Evolutionary conservation across 2,329 filamentous ascomycete species (phyloP).

Genomic region (Clarireedia paspali): DNA sequence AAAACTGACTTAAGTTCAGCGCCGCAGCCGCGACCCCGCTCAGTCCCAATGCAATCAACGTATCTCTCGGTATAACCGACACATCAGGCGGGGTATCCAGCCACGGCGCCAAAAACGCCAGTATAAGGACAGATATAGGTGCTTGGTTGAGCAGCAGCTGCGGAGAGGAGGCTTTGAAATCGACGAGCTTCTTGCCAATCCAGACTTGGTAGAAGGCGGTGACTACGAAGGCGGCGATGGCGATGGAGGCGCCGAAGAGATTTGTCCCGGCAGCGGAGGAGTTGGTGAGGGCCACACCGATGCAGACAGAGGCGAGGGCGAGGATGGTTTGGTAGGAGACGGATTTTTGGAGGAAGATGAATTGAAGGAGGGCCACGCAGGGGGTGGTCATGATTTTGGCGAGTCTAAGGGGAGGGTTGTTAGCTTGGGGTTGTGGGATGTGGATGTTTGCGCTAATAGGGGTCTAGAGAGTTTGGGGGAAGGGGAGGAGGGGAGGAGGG

Average conservation of each 20-base stretch:
- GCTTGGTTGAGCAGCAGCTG: slow-evolving; percentile 40
- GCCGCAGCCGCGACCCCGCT: slow-evolving; percentile 37
- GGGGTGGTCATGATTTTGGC: slow-evolving; percentile 42
- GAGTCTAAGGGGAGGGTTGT: slow-evolving; percentile 21
- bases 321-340: slow-evolving; percentile 34
- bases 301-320: slow-evolving; percentile 35
- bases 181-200: slow-evolving; percentile 41
- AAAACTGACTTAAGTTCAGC: slow-evolving; percentile 33
- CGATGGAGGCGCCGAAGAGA: slow-evolving; percentile 35
- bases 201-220: slow-evolving; percentile 40
- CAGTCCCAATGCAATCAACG: slow-evolving; percentile 33
- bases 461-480: not conserved
- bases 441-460: too few species aligned
- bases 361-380: slow-evolving; percentile 38
- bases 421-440: not conserved
- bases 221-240: slow-evolving; percentile 35
- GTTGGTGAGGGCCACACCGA: slow-evolving; percentile 38
- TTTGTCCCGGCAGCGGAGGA: slow-evolving; percentile 32
- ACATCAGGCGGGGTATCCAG: slow-evolving; percentile 32
- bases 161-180: slow-evolving; percentile 35
- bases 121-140: slow-evolving; percentile 36
- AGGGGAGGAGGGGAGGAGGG: not conserved
- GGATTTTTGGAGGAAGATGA: slow-evolving; percentile 35
- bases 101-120: slow-evolving; percentile 36
- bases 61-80: slow-evolving; percentile 31